These are phyloP conservation scores for Penicillium occitanis DNA, from an alignment of 2,329 filamentous ascomycete species.

Conservation along the genomic window DNA sequence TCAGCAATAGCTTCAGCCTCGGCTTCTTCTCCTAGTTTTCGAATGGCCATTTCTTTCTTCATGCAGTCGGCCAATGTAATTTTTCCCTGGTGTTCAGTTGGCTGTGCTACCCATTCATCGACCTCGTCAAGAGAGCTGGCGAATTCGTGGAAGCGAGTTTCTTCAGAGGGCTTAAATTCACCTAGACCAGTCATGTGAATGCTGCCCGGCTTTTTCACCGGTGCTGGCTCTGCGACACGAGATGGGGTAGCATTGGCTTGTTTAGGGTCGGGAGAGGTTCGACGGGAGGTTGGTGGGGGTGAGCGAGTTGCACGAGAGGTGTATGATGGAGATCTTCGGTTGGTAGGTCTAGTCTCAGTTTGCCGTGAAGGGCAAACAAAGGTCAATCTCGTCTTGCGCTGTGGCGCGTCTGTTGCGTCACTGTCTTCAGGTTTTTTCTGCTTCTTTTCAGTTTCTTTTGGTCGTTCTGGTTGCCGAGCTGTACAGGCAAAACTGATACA, in stretches of 20 bases:
- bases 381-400: conserved; percentile 48
- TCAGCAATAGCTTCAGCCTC: conserved; percentile 85
- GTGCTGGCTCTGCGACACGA: conserved; percentile 19
- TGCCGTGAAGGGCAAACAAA: conserved; percentile 49
- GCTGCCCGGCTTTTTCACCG: conserved; percentile 26
- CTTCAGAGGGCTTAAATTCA: conserved; percentile 44
- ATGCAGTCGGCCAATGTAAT: conserved; percentile 89
- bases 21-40: conserved; percentile 80
- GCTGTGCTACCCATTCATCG: conserved; percentile 86
- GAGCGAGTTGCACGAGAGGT: conserved; percentile 38
- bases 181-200: conserved; percentile 39
- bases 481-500: conserved; percentile 88
- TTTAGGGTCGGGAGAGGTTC: conserved; percentile 27
- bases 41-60: conserved; percentile 83
- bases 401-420: conserved; percentile 32
- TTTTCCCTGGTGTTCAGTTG: conserved; percentile 62
- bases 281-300: conserved; percentile 41
- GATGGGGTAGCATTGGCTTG: conserved; percentile 7
- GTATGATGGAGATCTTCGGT: conserved; percentile 27
- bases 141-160: conserved; percentile 77
- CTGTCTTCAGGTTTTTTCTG: conserved; percentile 25
- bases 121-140: conserved; percentile 77
- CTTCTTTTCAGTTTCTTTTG: conserved; percentile 28
- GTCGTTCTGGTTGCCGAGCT: conserved; percentile 59
- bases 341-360: conserved; percentile 30